Evolutionary conservation across 2,329 filamentous ascomycete species (phyloP).

Genomic region (Alternaria sp.): DNA sequence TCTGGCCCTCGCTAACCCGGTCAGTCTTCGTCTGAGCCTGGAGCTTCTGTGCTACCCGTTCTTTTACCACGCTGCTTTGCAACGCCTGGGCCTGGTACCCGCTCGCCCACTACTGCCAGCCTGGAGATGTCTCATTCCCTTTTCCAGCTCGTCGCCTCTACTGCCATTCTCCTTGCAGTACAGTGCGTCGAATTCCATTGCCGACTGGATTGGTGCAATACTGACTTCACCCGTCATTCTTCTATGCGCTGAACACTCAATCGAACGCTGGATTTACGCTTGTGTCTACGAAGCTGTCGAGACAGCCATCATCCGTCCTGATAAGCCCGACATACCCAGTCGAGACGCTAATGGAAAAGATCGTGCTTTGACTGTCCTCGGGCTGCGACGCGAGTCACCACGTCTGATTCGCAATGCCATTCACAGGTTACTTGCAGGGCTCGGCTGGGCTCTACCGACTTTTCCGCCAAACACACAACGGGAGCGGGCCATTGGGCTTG

Average conservation of each 20-base stretch:
- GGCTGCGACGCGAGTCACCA: slow-evolving; percentile 36
- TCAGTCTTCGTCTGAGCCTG: slow-evolving; percentile 41
- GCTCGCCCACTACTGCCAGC: slow-evolving; percentile 40
- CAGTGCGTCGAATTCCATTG: slow-evolving; percentile 25
- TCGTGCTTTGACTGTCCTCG: slow-evolving; percentile 34
- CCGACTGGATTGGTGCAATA: slow-evolving; percentile 25
- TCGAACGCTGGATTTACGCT: slow-evolving; percentile 40
- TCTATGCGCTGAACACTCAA: slow-evolving; percentile 36
- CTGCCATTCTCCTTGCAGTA: slow-evolving; percentile 32
- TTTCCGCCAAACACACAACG: slow-evolving; percentile 3
- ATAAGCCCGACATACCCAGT: slow-evolving; percentile 41
- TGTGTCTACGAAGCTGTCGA: slow-evolving; percentile 44
- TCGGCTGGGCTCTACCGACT: slow-evolving; percentile 40
- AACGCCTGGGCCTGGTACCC: slow-evolving; percentile 43
- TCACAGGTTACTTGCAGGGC: slow-evolving; percentile 31
- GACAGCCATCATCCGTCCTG: slow-evolving; percentile 38
- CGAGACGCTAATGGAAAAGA: slow-evolving; percentile 35
- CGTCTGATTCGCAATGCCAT: slow-evolving; percentile 32
- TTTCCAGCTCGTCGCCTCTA: slow-evolving; percentile 41
- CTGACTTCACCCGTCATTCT: slow-evolving; percentile 43
- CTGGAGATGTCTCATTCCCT: slow-evolving; percentile 41
- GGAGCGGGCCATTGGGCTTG: slow-evolving; percentile 5
- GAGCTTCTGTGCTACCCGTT: slow-evolving; percentile 46
- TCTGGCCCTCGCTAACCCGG: slow-evolving; percentile 14
- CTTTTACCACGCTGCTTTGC: slow-evolving; percentile 43